Base-by-base conservation (phyloP, 148 eudicot genomes). In the Chenopodium suecicum region DNA sequence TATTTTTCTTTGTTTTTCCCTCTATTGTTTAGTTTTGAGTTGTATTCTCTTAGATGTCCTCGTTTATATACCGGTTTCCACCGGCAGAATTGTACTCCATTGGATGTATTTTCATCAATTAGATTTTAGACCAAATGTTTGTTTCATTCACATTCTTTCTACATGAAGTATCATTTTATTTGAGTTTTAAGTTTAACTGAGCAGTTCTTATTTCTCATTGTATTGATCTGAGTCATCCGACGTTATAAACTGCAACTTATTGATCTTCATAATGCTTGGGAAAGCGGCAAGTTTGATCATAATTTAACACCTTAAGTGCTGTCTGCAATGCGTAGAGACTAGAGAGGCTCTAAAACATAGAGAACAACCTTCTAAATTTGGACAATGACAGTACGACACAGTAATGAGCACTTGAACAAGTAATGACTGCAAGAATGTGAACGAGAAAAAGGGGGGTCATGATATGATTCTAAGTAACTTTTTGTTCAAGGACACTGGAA, bases 21-120 rank as follows among this genome's bases (percentile, higher is more conserved):
- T 48, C 34, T 25, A 64, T 29, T n/a, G 48, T 74, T 74, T n/a
- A 64, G n/a, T 74, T 81, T 81, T 72, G 64, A 56, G 23, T 72
- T 74, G 32, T 41, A 52, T 67, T 22, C 60, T 27, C 46, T 9
- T 32, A 32, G 56, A 75, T 73, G 74, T 63, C 22, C 68, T 44
- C 63, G 63, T 50, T 77, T 44, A 77, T 68, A 71, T 81, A 79
- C 41, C 23, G 75, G 64, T 70, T 81, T 16, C 62, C 19, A 52
- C 41, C 34, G 76, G 22, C 63, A 16, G 22, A 60, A 25, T 47
- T 77, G 78, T 77, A 63, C 48, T 79, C 78, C 81, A 75, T 72
- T 76, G 11, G 50, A 74, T 62, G 47, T 79, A 11, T 48, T 76
- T 41, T 73, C 8, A n/a, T 73, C 73, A 9, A 74, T 64, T 76